These are phyloP conservation scores for Cicer bijugum DNA, from an alignment of 306 rosid species.

Conservation along the genomic window DNA sequence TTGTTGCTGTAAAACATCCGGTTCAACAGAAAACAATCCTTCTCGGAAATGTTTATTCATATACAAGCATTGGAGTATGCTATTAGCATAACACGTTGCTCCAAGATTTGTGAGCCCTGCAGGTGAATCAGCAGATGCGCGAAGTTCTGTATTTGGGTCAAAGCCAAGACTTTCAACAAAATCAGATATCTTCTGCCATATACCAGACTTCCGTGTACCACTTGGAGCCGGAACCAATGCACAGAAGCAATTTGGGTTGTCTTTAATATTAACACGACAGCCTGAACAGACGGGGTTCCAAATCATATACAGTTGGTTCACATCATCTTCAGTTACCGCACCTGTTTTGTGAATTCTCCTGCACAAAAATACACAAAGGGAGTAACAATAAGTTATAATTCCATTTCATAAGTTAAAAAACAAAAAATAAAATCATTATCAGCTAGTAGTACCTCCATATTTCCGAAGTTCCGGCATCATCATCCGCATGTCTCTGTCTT, in stretches of 20 bases:
- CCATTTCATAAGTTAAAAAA: constrained; percentile 10
- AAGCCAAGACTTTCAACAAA: constrained; percentile 78
- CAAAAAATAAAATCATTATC: not conserved
- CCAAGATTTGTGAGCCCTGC: constrained; percentile 98
- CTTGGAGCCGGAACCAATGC: constrained; percentile 80
- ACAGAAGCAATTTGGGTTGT: constrained; percentile 95
- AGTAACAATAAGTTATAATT: constrained; percentile 4
- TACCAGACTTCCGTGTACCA: constrained; percentile 78
- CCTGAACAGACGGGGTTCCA: constrained; percentile 84
- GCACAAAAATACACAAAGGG: constrained; percentile 30
- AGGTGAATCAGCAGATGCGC: constrained; percentile 70
- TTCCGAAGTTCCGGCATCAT: constrained; percentile 55
- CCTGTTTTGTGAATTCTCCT: constrained; percentile 82
- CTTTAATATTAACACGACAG: constrained; percentile 83
- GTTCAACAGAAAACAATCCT: constrained; percentile 81
- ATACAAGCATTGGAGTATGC: constrained; percentile 90
- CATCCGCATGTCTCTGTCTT: constrained; percentile 73
- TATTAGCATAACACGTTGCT: constrained; percentile 98
- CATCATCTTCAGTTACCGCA: constrained; percentile 64
- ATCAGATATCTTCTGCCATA: constrained; percentile 91
- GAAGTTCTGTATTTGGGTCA: constrained; percentile 79
- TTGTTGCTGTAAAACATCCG: constrained; percentile 70
- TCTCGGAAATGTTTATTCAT: constrained; percentile 87
- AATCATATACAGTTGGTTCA: constrained; percentile 69
- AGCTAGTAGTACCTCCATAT: constrained; percentile 64